Conservation (phyloP, 1,139 yeast species). For the Lodderomyces margitis region DNA sequence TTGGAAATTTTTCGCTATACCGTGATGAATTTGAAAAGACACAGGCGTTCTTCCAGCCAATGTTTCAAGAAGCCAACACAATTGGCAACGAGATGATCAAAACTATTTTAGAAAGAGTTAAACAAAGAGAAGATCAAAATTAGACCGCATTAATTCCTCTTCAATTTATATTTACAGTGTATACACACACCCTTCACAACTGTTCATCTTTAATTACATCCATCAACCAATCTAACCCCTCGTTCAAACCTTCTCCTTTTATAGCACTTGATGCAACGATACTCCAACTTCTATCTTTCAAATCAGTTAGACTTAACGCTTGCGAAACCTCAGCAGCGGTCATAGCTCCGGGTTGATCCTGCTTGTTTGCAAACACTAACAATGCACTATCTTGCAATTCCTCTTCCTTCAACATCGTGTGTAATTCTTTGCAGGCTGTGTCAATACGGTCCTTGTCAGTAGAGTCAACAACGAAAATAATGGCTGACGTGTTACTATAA, state of each 20-base stretch:
- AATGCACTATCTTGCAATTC: slow-evolving; percentile 87
- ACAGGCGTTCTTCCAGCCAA: slow-evolving; percentile 77
- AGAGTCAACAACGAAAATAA: slow-evolving; percentile 92
- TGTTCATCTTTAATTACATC: slow-evolving; percentile 95
- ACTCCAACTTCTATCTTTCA: slow-evolving; percentile 97
- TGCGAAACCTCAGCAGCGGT: slow-evolving; percentile 93
- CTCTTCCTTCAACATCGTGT: slow-evolving; percentile 88
- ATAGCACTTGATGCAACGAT: slow-evolving; percentile 96
- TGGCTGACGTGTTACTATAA: slow-evolving; percentile 94
- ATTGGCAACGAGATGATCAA: slow-evolving; percentile 96
- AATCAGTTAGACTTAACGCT: slow-evolving; percentile 77
- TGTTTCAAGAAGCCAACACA: slow-evolving; percentile 83
- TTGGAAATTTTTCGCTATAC: slow-evolving; percentile 75
- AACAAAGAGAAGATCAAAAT: slow-evolving; percentile 30
- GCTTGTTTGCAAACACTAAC: slow-evolving; percentile 94
- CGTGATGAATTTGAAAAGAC: slow-evolving; percentile 70
- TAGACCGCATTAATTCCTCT: neutral
- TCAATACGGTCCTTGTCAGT: slow-evolving; percentile 93
- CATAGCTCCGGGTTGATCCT: slow-evolving; percentile 94
- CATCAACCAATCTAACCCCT: slow-evolving; percentile 96
- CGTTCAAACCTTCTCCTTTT: slow-evolving; percentile 93
- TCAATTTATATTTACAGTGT: neutral
- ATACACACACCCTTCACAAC: slow-evolving; percentile 32
- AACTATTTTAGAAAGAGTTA: slow-evolving; percentile 63
- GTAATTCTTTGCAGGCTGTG: slow-evolving; percentile 83